Evolutionary conservation across 2,329 filamentous ascomycete species (phyloP), one percentile per base, ranked within the genome.

Genomic region (Nannizziopsis arthrosporioides): DNA sequence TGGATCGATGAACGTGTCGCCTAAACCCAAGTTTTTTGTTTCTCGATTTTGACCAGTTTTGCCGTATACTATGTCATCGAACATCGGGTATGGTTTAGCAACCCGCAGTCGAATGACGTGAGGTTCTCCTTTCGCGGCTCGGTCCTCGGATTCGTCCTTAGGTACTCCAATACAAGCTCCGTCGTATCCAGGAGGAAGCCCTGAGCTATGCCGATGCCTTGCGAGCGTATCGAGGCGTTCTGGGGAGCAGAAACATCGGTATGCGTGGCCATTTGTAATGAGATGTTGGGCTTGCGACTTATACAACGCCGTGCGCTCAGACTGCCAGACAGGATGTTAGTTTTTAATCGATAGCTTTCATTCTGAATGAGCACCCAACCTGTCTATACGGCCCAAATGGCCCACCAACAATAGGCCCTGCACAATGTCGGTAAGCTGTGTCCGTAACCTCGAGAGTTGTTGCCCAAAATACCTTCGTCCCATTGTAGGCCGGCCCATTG

Each of bases 191-290:
- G 73, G 76, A 53, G 68, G 71, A 39, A 76, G 70, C 18, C 79
- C 78, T 4, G 72, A 66, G 40, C 77, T 71, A 56, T 80, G 79
- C 51, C 78, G 76, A 53, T 77, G 72, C 55, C 75, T 73, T 49
- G 81, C 84, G 54, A 85, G 77, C 6, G 72, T 68, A 50, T 85
- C 76, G 2, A 94, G 73, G 27, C 84, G 78, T 49, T 85, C 77
- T 0, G 81, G 65, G 0, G 80, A 80, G 67, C 92, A 98, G 71
- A 98, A 98, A 65, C 92, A 98, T 53, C 90, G 81, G 64, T 96
- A 98, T 5, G 88, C 92, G 51, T 82, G 76, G 8, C 81, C 85
- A 6, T 75, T 73, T 3, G 80, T 66, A 2, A 98, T 64, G 10
- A 98, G 73, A 10, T 76, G 68, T 37, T 84, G 64, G 5, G 83